Conservation (phyloP, 768 basidiomycete genomes). For the Boletus reticulatus region DNA sequence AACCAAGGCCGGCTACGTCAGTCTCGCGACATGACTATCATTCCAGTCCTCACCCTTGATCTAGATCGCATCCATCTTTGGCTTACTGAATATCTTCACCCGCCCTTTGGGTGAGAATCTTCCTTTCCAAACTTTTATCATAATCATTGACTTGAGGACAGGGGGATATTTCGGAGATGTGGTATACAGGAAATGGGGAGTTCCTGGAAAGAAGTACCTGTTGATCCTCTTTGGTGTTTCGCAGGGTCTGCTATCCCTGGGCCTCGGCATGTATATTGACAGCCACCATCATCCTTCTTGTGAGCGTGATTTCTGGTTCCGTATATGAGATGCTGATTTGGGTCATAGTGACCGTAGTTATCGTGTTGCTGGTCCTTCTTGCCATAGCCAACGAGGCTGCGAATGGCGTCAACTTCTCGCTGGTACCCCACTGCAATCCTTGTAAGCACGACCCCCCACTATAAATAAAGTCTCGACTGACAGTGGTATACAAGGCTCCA, state of each 20-base stretch:
- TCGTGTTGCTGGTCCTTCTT: background rate
- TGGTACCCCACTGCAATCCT: slow-evolving; percentile 8
- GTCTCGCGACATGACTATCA: background rate
- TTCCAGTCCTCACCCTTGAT: background rate
- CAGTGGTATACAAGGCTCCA: background rate
- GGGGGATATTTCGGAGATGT: slow-evolving; percentile 5
- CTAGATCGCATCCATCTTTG: slow-evolving; percentile 3
- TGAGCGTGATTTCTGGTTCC: slow-evolving; percentile 3
- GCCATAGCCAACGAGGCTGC: background rate
- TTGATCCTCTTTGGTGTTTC: background rate
- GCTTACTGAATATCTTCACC: slow-evolving; percentile 1
- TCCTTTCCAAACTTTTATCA: background rate
- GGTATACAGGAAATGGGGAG: slow-evolving; percentile 4
- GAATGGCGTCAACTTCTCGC: slow-evolving; percentile 1
- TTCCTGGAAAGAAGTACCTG: slow-evolving; percentile 6
- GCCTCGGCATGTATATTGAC: slow-evolving; percentile 42
- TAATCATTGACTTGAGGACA: background rate
- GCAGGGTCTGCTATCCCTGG: slow-evolving; percentile 2
- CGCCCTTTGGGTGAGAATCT: background rate
- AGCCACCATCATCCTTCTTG: slow-evolving; percentile 17
- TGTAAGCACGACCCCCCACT: background rate
- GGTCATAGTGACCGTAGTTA: background rate
- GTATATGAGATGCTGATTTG: background rate
- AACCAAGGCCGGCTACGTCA: slow-evolving; percentile 9
- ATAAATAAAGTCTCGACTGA: background rate